Evolutionary conservation across 2,329 filamentous ascomycete species (phyloP), one percentile per base, ranked within the genome.

Genomic region (Penicillium sp.): DNA sequence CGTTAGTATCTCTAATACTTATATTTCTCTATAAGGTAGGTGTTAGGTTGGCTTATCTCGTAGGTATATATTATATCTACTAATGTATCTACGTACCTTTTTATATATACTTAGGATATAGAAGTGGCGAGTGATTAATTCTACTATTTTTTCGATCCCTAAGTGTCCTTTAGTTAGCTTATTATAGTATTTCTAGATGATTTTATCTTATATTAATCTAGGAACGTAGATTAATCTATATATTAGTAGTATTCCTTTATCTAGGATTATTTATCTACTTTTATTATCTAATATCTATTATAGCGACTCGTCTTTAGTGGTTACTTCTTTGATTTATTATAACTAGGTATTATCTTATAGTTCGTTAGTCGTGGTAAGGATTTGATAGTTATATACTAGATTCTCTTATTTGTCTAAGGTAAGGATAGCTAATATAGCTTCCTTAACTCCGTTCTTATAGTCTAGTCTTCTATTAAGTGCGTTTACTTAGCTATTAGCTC

Each of bases 141-240:
- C 25, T 13, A 45, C 14, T 26, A 9, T 55, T 45, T 55, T 55
- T 16, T 55, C 13, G 0, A 27, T 23, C 25, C 19, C 49, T 49
- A 52, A 25, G 35, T 57, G 21, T 31, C 43, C 31, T 46, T 33
- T 47, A n/a, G 2, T 29, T 27, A 31, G 27, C 27, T 37, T 25
- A 37, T 55, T 37, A 29, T 58, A 31, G 23, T 58, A 14, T 43
- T 43, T 16, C 29, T 31, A 1, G 33, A 59, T 59, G 4, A 35
- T 39, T 42, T 55, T 31, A 2, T 59, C 11, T 39, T 49, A 14
- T 42, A 55, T 26, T 50, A 9, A 11, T 42, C 42, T n/a, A 23
- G 19, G 45, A 14, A 53, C 35, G 42, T 59, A 59, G 13, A 55
- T 56, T 27, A 58, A 27, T 53, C 52, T 31, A 48, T 58, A 23